Evolutionary conservation across 495 filamentous ascomycete genomes (phyloP).

Genomic region (Aspergillus conjunctus): DNA sequence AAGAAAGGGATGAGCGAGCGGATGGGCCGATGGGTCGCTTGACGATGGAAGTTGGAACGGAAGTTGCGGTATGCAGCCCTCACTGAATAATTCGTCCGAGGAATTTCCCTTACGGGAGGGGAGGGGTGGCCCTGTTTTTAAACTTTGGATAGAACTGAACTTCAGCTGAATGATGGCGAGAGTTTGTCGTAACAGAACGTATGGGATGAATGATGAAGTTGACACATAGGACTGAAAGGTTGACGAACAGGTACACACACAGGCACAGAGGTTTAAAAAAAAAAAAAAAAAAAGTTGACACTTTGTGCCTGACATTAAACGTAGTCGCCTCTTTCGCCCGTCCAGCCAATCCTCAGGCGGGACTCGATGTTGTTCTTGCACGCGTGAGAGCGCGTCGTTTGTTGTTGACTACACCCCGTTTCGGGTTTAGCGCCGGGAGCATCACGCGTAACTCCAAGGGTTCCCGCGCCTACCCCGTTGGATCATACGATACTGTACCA

Average conservation of each 20-base stretch:
- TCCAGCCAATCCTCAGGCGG: constrained; percentile 26
- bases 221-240: constrained; percentile 5
- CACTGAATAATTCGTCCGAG: constrained; percentile 26
- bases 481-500: constrained; percentile 21
- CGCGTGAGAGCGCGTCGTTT: constrained; percentile 31
- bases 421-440: constrained; percentile 24
- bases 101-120: constrained; percentile 30
- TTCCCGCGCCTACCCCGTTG: constrained; percentile 13
- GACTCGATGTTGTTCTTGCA: constrained; percentile 25
- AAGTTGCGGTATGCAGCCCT: constrained; percentile 36
- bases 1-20: constrained; percentile 29
- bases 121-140: constrained; percentile 16
- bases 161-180: constrained; percentile 3
- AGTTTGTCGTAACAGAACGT: constrained; percentile 6
- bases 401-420: constrained; percentile 24
- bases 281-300: constrained; percentile 22
- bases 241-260: constrained; percentile 5
- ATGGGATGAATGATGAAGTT: not conserved
- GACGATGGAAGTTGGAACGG: constrained; percentile 23
- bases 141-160: constrained; percentile 10
- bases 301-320: constrained; percentile 19
- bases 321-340: constrained; percentile 19
- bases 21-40: constrained; percentile 18
- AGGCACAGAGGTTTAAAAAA: constrained; percentile 1
- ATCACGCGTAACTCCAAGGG: constrained; percentile 28